Conservation (phyloP, 805 yeast species). For the Candida maris region DNA sequence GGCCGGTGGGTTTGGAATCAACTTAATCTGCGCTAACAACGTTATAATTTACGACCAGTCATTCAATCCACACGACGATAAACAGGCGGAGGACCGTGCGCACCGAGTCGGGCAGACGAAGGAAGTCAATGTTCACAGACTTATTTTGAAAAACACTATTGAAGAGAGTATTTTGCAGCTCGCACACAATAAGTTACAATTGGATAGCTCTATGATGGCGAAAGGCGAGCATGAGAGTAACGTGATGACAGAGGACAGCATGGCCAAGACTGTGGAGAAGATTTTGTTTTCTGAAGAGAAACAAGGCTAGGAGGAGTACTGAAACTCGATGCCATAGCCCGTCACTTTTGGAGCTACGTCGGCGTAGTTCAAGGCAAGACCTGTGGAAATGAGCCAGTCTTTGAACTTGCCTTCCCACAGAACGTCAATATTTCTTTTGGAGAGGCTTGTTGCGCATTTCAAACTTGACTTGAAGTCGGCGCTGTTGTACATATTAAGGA, state of each 20-base stretch:
- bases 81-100: conserved; percentile 98
- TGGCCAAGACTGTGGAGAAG: conserved; percentile 49
- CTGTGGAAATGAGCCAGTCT: conserved; percentile 76
- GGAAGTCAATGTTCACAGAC: conserved; percentile 66
- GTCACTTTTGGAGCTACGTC: conserved; percentile 45
- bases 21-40: conserved; percentile 89
- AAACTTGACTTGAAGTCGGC: conserved; percentile 66
- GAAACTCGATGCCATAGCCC: conserved; percentile 57
- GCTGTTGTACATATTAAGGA: conserved; percentile 38
- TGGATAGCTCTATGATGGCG: conserved; percentile 63
- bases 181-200: conserved; percentile 86
- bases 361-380: conserved; percentile 50
- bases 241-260: conserved; percentile 46
- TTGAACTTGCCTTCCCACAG: conserved; percentile 87
- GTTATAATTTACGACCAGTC: conserved; percentile 91
- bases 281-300: conserved; percentile 34
- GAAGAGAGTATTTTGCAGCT: conserved; percentile 85
- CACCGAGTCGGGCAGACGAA: conserved; percentile 94
- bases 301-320: conserved; percentile 49
- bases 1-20: conserved; percentile 99
- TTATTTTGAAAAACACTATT: conserved; percentile 70
- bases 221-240: conserved; percentile 25
- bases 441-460: conserved; percentile 67
- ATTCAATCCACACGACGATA: conserved; percentile 97
- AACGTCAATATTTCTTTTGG: conserved; percentile 55